Conservation (phyloP, 192 early-diverging fungal species). For the Entophlyctis luteolus region DNA sequence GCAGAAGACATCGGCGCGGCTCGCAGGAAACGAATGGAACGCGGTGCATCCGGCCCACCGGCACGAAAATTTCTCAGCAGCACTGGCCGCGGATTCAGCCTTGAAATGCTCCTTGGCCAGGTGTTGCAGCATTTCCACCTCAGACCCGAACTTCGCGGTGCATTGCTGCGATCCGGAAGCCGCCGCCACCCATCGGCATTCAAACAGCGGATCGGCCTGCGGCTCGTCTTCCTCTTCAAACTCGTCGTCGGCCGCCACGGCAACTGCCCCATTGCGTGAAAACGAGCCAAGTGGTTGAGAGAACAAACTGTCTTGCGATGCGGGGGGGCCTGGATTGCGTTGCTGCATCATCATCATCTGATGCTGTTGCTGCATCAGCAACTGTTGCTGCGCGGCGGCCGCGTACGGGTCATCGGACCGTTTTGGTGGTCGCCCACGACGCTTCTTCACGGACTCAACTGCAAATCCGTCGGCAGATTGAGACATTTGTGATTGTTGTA, state of each 20-base stretch:
- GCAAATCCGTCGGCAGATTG: too few species aligned
- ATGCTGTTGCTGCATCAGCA: slow-evolving; percentile 17
- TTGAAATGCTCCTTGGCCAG: slow-evolving; percentile 29
- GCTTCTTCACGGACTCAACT: not conserved
- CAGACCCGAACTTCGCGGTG: slow-evolving; percentile 13
- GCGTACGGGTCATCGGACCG: not conserved
- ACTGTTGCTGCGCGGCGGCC: not conserved
- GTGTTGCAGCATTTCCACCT: slow-evolving; percentile 34
- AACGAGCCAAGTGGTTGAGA: not conserved
- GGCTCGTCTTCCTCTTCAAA: not conserved
- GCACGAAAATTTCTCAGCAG: slow-evolving; percentile 23
- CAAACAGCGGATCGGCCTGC: slow-evolving; percentile 6
- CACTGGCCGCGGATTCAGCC: not conserved
- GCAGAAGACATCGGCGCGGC: not conserved
- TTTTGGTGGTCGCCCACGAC: slow-evolving; percentile 19
- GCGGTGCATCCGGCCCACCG: slow-evolving; percentile 30
- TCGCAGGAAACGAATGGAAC: not conserved
- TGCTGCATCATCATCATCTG: slow-evolving; percentile 4
- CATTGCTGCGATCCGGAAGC: not conserved
- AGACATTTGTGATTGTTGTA: too few species aligned
- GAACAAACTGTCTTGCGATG: not conserved
- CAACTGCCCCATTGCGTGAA: not conserved
- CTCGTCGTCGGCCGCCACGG: slow-evolving; percentile 3
- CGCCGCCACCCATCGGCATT: slow-evolving; percentile 4
- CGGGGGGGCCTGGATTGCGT: not conserved